A percentile compares a stretch with the other conserved stretches of the same genome.
Conservation (phyloP, 164 flowering plant species). For the grape (Vitis vinifera) region ASM3070453v1 NC_081813.1:8856001-8856500, state of each 20-base stretch:
- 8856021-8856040: too few relatives aligned
- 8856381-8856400: slow-evolving; percentile 94
- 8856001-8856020: too few relatives aligned
- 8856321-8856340: slow-evolving; percentile 94
- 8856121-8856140: not conserved
- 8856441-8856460: slow-evolving; percentile 79
- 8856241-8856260: not conserved
- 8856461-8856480: not conserved
- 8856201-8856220: not conserved
- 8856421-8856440: slow-evolving; percentile 95
- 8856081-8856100: too few relatives aligned
- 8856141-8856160: too few relatives aligned
- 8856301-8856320: slow-evolving; percentile 73
- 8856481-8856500: not conserved
- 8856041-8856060: too few relatives aligned
- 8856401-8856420: slow-evolving; percentile 86
- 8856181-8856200: not conserved
- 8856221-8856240: not conserved
- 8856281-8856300: slow-evolving; percentile 91
- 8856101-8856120: not conserved
- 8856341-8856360: slow-evolving; percentile 98
- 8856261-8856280: slow-evolving; percentile 92
- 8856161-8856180: too few relatives aligned
- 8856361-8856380: slow-evolving; percentile 97
- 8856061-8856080: too few relatives aligned